Evolutionary conservation across 176 grass and related monocot genomes (phyloP), one percentile per base, ranked within the genome.

Genomic region (Aegilops tauschii): DNA sequence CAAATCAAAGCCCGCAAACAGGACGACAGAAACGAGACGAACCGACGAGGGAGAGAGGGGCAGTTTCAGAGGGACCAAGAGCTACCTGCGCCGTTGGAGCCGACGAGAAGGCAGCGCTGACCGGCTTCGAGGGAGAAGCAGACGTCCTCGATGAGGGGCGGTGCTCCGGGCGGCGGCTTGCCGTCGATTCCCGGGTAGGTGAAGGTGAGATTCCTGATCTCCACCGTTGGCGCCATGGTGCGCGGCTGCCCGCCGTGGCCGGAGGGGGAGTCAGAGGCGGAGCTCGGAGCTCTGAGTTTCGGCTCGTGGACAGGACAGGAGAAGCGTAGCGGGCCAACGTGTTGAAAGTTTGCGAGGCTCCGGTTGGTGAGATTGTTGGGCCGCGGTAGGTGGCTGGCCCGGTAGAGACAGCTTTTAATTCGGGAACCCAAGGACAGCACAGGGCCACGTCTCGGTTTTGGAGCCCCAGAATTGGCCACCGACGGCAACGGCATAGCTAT

Each of bases 181-280:
- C 97, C 97, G 80, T 99, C 94, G 65, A 99, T 95, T 9, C 92
- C 97, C 4, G 94, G 94, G 68, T 99, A 99, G 34, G 97, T 94
- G 93, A 99, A 99, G 61, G 88, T 81, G 64, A 99, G 97, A 77
- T 94, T 84, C 35, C 66, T 88, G 69, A 99, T 90, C 86, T 94
- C 94, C 13, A 99, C 92, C 63, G 84, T 71, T 72, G 89, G 84
- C 82, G 89, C 47, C 88, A 86, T 77, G 8, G 47, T 54, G 62
- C 14, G 21, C 28, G 11, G 18, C 76, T 49, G 36, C 69, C 64
- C 54, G 76, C 62, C 35, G 79, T 44, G 66, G 83, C 65, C 83
- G 68, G 54, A 50, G 80, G 88, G 47, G 36, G 49, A 14, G 64
- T 36, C 61, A 37, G 62, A 30, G 71, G 28, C 74, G 23, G 70